Percentiles rank a stretch among this genome's conserved stretches.
phyloP scores from a whole-genome alignment of 768 basidiomycete species.

The Xanthoconium purpureum region DNA sequence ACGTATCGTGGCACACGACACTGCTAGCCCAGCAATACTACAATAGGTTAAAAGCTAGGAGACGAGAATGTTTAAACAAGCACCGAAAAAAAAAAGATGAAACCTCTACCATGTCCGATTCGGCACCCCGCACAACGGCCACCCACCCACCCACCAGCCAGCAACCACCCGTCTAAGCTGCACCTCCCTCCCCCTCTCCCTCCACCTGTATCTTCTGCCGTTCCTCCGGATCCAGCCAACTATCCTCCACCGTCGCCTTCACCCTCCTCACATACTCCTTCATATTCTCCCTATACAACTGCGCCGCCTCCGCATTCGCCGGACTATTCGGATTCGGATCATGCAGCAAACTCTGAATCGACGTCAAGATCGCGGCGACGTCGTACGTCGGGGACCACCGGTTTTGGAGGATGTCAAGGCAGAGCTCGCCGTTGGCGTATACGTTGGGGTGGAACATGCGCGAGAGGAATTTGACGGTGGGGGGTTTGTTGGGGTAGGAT shows the following conservation, averaged over 20 bases:
- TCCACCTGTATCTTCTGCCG: conserved; percentile 55
- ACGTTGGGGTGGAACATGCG: conserved; percentile 99
- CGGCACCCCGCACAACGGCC: too few species aligned
- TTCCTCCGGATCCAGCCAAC: conserved; percentile 83
- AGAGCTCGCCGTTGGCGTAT: conserved; percentile 96
- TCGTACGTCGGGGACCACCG: conserved; percentile 99
- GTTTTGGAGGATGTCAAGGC: conserved; percentile 97
- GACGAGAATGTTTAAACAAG: too few species aligned
- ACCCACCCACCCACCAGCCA: too few species aligned
- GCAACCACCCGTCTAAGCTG: too few species aligned
- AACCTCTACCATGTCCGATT: too few species aligned
- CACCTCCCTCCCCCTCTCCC: conserved; percentile 12
- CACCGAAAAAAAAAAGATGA: too few species aligned
- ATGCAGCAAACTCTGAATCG: conserved; percentile 91
- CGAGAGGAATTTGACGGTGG: conserved; percentile 94
- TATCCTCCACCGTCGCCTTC: conserved; percentile 90
- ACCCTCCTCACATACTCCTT: conserved; percentile 96
- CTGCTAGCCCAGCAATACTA: too few species aligned
- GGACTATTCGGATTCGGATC: conserved; percentile 99
- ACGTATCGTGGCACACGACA: too few species aligned
- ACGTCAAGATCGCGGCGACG: conserved; percentile 96
- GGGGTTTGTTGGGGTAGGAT: conserved; percentile 97
- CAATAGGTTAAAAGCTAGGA: too few species aligned
- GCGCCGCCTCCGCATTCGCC: conserved; percentile 97
- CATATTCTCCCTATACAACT: conserved; percentile 95